These are phyloP conservation scores for Strigomonas culicis DNA, from an alignment of 208 protist genomes.

Conservation along the genomic window DNA sequence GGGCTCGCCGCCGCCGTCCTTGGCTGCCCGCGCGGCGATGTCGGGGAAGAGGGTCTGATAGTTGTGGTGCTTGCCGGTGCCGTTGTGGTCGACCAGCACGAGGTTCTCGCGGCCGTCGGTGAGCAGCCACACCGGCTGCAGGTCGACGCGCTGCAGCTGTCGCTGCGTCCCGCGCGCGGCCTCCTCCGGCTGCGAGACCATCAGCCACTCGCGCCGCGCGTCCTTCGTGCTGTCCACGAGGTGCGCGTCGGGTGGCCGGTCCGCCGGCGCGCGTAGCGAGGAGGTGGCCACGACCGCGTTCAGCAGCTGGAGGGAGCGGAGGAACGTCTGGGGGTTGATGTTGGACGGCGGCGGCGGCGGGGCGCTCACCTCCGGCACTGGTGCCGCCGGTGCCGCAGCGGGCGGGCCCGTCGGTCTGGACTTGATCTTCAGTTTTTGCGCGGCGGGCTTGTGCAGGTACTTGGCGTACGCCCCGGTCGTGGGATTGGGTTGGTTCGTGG, in stretches of 20 bases:
- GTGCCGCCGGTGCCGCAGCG: too few species aligned
- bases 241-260: not conserved
- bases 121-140: constrained; percentile 19
- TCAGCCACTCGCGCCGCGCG: not conserved
- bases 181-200: not conserved
- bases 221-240: too few species aligned
- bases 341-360: too few species aligned
- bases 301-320: too few species aligned
- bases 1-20: not conserved
- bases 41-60: not conserved
- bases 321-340: too few species aligned
- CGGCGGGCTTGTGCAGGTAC: too few species aligned
- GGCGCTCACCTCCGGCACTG: too few species aligned
- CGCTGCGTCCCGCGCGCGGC: not conserved
- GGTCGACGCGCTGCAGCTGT: constrained; percentile 9
- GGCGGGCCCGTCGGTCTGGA: too few species aligned
- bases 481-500: not conserved
- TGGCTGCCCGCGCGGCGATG: not conserved
- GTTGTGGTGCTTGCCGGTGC: constrained; percentile 38
- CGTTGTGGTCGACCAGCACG: constrained; percentile 29
- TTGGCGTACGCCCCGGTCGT: too few species aligned
- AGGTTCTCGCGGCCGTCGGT: constrained; percentile 22
- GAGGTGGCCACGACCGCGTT: too few species aligned
- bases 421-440: too few species aligned
- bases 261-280: not conserved